Percentiles rank a stretch among this genome's conserved stretches.
These are phyloP conservation scores for Ceraceosorus bombacis DNA, from an alignment of 1,284 basidiomycete species.

Conservation along the genomic window DNA sequence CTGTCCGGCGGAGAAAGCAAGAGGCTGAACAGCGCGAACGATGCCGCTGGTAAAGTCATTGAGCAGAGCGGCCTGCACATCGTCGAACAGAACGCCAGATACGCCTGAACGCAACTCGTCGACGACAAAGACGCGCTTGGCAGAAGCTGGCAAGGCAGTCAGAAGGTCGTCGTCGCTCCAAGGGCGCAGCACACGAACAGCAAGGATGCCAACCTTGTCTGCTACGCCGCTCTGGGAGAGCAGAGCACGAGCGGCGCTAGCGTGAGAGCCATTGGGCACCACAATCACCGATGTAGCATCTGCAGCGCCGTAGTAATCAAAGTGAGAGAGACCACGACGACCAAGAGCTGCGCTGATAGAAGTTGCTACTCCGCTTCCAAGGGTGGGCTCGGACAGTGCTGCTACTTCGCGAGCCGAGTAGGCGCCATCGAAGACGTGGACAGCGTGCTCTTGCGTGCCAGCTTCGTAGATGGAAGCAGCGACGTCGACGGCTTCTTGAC, in stretches of 20 bases:
- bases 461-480: slow-evolving; percentile 39
- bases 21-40: neutral
- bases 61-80: slow-evolving; percentile 28
- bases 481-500: slow-evolving; percentile 41
- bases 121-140: slow-evolving; percentile 37
- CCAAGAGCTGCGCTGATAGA: slow-evolving; percentile 15
- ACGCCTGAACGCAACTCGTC: slow-evolving; percentile 33
- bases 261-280: slow-evolving; percentile 41
- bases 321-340: slow-evolving; percentile 20
- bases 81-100: slow-evolving; percentile 36
- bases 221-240: slow-evolving; percentile 28
- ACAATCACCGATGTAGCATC: slow-evolving; percentile 37
- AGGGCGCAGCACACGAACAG: slow-evolving; percentile 32
- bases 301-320: slow-evolving; percentile 41
- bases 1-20: slow-evolving; percentile 28
- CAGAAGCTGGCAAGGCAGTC: slow-evolving; percentile 31
- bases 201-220: slow-evolving; percentile 34
- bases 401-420: slow-evolving; percentile 40
- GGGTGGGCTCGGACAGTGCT: slow-evolving; percentile 51
- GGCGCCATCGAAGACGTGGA: slow-evolving; percentile 48
- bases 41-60: slow-evolving; percentile 11
- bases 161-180: slow-evolving; percentile 40
- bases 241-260: slow-evolving; percentile 35
- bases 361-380: slow-evolving; percentile 75
- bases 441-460: slow-evolving; percentile 23